A percentile compares a stretch with the other conserved stretches of the same genome.
Conservation (phyloP, 2,329 filamentous ascomycete genomes). For the Verticillium isaacii region DNA sequence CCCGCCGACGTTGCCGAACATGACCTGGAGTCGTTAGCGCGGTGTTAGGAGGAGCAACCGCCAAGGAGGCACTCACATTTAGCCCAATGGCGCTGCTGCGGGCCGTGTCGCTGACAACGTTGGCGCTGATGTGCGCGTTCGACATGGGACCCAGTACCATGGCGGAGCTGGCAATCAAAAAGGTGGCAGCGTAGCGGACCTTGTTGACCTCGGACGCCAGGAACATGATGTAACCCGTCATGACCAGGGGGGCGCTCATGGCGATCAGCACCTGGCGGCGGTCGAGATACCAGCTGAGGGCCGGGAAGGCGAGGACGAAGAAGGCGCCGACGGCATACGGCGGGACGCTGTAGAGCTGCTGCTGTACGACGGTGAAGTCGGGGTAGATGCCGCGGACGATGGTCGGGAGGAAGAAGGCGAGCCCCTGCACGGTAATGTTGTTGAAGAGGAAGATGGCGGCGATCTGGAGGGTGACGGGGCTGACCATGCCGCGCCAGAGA, state of each 20-base stretch:
- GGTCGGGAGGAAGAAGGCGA: slow-evolving; percentile 66
- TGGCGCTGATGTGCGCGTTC: slow-evolving; percentile 64
- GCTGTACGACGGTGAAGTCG: slow-evolving; percentile 47
- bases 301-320: slow-evolving; percentile 59
- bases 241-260: slow-evolving; percentile 55
- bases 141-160: slow-evolving; percentile 61
- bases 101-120: slow-evolving; percentile 67
- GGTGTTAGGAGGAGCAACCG: slow-evolving; percentile 14
- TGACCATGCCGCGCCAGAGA: slow-evolving; percentile 56
- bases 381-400: slow-evolving; percentile 67
- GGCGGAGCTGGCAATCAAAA: slow-evolving; percentile 60
- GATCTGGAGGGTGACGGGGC: slow-evolving; percentile 53
- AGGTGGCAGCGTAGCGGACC: slow-evolving; percentile 65
- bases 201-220: slow-evolving; percentile 46
- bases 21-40: slow-evolving; percentile 32
- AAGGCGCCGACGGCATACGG: slow-evolving; percentile 66
- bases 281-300: slow-evolving; percentile 57
- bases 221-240: slow-evolving; percentile 69
- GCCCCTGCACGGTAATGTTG: slow-evolving; percentile 67
- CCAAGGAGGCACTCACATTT: slow-evolving; percentile 24
- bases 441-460: slow-evolving; percentile 57
- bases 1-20: slow-evolving; percentile 70
- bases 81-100: slow-evolving; percentile 62
- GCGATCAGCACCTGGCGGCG: slow-evolving; percentile 57
- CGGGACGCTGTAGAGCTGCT: slow-evolving; percentile 67